Evolutionary conservation across 2,329 filamentous ascomycete species (phyloP), one percentile per base, ranked within the genome.

Genomic region (Trichoderma semiorbis): DNA sequence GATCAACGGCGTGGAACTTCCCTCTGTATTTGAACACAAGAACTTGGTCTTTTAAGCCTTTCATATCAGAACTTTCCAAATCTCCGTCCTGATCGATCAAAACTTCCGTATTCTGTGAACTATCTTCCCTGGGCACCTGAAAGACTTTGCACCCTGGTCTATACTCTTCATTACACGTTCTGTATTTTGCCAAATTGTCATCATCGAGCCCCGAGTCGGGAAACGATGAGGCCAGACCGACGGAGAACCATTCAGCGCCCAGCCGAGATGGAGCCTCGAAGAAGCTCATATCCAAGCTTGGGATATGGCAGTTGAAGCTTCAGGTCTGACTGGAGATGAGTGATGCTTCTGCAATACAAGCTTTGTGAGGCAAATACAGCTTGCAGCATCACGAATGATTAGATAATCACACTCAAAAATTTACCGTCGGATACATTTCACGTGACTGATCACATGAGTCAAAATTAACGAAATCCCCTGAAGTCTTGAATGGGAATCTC

Each of bases 1-100:
- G 90, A 72, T 93, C 90, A 26, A 92, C 82, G 0, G 91, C 91
- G 75, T 92, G 86, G n/a, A 92, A 83, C 72, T 87, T 89, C 3
- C 87, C 88, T 66, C 85, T 86, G 75, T 91, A 91, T 74, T 85
- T 85, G 73, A 92, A 93, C 0, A 93, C 84, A 21, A 93, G 82
- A 0, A 92, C 88, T 76, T 92, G 90, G 70, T 91, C 84, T 60
- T 83, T 84, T 70, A 90, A 70, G 3, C 83, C 80, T 4, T 79
- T 79, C 10, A 77, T 76, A 28, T 79, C 78, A 2, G 73, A 70
- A 2, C 69, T 70, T 5, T 75, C 76, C 12, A 80, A 72, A 10
- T 30, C n/a, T 0, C 77, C 79, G 8, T 84, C 81, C 0, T 78
- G 78, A 0, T 80, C 75, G 3, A 83, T 72, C 0, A 80, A 73